These are phyloP conservation scores for Thuja plicata DNA, from an alignment of 83 land plant genomes.

Conservation along the genomic window DNA sequence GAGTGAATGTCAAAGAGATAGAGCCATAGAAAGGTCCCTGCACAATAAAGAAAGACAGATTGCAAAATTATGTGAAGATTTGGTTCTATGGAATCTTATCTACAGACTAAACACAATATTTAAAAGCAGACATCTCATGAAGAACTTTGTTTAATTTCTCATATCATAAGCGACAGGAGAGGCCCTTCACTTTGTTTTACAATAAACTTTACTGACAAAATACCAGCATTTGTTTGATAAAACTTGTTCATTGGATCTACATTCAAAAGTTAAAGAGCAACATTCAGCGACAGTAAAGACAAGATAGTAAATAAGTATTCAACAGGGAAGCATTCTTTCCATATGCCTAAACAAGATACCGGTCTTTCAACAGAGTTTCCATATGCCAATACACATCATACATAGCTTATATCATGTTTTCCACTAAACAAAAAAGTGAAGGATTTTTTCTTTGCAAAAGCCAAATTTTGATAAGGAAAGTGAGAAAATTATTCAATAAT, in stretches of 20 bases:
- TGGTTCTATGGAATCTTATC: not conserved
- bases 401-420: not conserved
- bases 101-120: not conserved
- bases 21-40: not conserved
- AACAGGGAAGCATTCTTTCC: not conserved
- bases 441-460: not conserved
- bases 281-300: not conserved
- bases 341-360: not conserved
- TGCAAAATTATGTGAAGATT: not conserved
- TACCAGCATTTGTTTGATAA: not conserved
- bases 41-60: not conserved
- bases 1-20: not conserved
- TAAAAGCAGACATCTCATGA: not conserved
- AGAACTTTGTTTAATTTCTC: not conserved
- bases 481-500: not conserved
- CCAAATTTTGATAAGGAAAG: not conserved
- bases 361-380: not conserved
- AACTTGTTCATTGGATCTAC: not conserved
- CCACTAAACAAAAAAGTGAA: not conserved
- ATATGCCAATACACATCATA: not conserved
- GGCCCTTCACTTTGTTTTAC: too few relatives aligned
- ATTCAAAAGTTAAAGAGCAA: not conserved
- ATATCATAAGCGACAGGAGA: too few relatives aligned
- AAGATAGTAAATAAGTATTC: not conserved
- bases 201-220: not conserved